Percentiles rank a stretch among this genome's conserved stretches.
phyloP scores from a whole-genome alignment of 139 green algal species.

The Chlorella sp. region DNA sequence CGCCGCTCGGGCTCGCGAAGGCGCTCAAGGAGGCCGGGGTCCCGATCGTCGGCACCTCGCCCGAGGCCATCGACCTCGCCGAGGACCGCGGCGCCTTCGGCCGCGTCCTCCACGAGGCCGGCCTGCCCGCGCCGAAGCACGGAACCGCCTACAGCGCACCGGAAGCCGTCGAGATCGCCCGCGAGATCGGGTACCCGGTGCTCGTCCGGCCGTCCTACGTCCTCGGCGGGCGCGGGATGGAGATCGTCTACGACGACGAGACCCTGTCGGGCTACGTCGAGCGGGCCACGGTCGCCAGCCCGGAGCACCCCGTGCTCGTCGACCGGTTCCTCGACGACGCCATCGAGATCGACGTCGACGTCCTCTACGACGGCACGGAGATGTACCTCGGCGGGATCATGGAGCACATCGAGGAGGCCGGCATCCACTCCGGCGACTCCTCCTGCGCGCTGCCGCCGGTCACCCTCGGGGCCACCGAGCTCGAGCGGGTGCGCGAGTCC shows the following conservation, averaged over 20 bases:
- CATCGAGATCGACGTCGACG: conserved; percentile 96
- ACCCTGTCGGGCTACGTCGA: conserved; percentile 66
- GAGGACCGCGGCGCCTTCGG: conserved; percentile 91
- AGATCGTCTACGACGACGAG: conserved; percentile 89
- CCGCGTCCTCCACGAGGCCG: conserved; percentile 65
- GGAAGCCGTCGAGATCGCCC: conserved; percentile 71
- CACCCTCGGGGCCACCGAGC: no score
- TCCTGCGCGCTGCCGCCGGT: no score
- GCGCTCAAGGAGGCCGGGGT: conserved; percentile 82
- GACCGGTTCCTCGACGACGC: conserved; percentile 93
- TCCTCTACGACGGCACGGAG: conserved; percentile 88
- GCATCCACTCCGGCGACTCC: conserved; percentile 86
- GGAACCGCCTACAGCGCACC: conserved; percentile 42
- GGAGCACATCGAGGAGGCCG: conserved; percentile 97
- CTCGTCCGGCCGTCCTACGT: conserved; percentile 98
- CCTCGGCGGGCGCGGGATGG: conserved; percentile 95
- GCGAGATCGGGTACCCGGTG: conserved; percentile 90
- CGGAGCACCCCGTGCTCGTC: conserved; percentile 88
- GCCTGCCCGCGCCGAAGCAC: conserved; percentile 82
- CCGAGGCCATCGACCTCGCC: conserved; percentile 90
- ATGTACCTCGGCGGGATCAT: conserved; percentile 97
- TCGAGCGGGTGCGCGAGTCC: no score
- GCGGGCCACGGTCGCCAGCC: conserved; percentile 75
- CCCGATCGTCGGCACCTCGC: conserved; percentile 90
- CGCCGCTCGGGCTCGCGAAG: conserved; percentile 87